Evolutionary conservation across 257 asterid species (phyloP).

Genomic region (Przewalskia tangutica): DNA sequence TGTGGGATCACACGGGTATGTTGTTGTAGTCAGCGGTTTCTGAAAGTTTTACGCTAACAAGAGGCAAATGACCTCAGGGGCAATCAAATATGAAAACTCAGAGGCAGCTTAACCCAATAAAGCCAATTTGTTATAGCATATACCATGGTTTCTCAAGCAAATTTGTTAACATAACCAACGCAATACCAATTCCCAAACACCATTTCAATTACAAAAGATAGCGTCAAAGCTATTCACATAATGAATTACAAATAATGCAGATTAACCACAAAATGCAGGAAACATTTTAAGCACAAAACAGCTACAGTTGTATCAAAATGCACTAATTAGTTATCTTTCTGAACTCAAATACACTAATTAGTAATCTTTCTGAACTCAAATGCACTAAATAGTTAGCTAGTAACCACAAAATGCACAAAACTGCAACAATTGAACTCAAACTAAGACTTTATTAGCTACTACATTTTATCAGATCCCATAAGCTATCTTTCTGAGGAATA

Average conservation of each 20-base stretch:
- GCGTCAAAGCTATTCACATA: not conserved
- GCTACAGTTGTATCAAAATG: too few species aligned
- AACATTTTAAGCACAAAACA: not conserved
- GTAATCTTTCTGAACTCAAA: too few species aligned
- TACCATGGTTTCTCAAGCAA: not conserved
- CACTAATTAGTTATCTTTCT: too few species aligned
- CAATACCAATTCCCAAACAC: not conserved
- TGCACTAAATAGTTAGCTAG: too few species aligned
- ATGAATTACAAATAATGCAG: not conserved
- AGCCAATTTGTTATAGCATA: not conserved
- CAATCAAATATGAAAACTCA: not conserved
- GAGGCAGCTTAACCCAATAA: not conserved
- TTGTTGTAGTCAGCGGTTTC: not conserved
- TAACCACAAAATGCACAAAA: not conserved
- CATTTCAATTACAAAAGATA: not conserved
- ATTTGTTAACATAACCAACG: not conserved
- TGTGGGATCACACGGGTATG: too few species aligned
- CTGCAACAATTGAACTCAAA: not conserved
- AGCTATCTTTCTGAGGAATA: not conserved
- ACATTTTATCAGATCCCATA: not conserved
- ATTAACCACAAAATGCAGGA: slow-evolving; percentile 9
- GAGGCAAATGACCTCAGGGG: not conserved
- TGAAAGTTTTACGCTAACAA: not conserved
- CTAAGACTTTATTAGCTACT: too few species aligned
- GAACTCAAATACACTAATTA: too few species aligned